A percentile compares a stretch with the other conserved stretches of the same genome.
phyloP scores from a whole-genome alignment of 352 stramenopile genomes.

The Thalassiosira livingstoniorum region DNA sequence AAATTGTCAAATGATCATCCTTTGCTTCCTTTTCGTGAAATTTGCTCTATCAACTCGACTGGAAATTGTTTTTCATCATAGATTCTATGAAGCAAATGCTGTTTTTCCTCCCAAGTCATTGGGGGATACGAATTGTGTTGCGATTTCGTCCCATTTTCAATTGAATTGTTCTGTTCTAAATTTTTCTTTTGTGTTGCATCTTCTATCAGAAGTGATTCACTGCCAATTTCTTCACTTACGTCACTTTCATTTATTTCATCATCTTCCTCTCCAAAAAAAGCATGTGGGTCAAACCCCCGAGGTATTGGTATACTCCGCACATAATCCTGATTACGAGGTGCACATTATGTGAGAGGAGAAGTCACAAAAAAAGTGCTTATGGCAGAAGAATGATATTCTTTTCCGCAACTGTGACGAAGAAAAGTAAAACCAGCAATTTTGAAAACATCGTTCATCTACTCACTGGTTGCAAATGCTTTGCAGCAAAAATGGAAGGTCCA shows the following conservation, averaged over 20 bases:
- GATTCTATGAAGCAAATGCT: constrained; percentile 32
- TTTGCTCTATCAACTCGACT: constrained; percentile 19
- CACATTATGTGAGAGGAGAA: background rate
- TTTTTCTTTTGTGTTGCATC: background rate
- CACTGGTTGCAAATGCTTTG: constrained; percentile 72
- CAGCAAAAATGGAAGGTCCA: constrained; percentile 66
- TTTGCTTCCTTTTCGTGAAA: no score
- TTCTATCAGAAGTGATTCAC: no score
- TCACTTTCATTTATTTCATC: constrained; percentile 10
- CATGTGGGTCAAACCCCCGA: constrained; percentile 20
- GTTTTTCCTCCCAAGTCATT: constrained; percentile 34
- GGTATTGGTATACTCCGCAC: constrained; percentile 64
- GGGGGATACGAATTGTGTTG: background rate
- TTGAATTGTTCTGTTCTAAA: constrained; percentile 6
- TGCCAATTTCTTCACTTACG: constrained; percentile 4
- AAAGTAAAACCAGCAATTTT: constrained; percentile 2
- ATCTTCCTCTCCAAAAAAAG: constrained; percentile 29
- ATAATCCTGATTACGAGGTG: constrained; percentile 64
- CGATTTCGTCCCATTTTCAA: background rate
- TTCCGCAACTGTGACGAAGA: background rate
- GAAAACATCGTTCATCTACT: background rate
- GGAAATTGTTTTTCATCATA: constrained; percentile 35
- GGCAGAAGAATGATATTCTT: background rate
- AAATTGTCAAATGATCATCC: no score
- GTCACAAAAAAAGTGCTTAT: background rate